A percentile compares a stretch with the other conserved stretches of the same genome.
Evolutionary conservation across 2,329 filamentous ascomycete genomes (phyloP).

Genomic region (Aspergillus chevalieri): DNA sequence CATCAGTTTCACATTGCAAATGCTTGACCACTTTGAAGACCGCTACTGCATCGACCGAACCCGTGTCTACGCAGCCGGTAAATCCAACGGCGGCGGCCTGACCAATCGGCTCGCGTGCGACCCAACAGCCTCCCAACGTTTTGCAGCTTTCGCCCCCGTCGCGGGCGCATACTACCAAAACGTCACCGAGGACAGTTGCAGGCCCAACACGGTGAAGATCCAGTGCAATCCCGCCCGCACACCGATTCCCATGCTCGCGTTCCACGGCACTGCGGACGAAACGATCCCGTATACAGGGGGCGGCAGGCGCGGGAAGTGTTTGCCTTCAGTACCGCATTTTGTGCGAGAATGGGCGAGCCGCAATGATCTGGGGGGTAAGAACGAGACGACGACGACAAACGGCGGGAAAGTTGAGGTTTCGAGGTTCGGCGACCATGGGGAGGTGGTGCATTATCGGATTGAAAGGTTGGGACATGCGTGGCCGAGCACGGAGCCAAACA

Average conservation of each 20-base stretch:
- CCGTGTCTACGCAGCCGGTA: conserved; percentile 45
- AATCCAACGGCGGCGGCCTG: conserved; percentile 52
- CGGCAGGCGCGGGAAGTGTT: conserved; percentile 9
- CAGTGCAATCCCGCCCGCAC: conserved; percentile 22
- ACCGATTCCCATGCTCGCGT: conserved; percentile 25
- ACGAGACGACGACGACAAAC: conserved; percentile 3
- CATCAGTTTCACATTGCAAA: conserved; percentile 40
- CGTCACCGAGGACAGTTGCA: conserved; percentile 11
- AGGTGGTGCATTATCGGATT: conserved; percentile 13
- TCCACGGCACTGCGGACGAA: conserved; percentile 17
- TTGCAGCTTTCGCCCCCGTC: conserved; percentile 48
- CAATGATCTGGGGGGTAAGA: conserved; percentile 16
- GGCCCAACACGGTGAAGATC: conserved; percentile 10
- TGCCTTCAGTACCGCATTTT: conserved; percentile 17
- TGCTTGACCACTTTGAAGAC: conserved; percentile 34
- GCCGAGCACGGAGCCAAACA: conserved; percentile 14
- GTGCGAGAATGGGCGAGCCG: conserved; percentile 16
- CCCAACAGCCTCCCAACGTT: conserved; percentile 32
- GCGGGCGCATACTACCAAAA: conserved; percentile 42
- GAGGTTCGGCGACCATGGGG: neutral
- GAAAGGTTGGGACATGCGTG: conserved; percentile 13
- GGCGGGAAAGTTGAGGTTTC: conserved; percentile 5
- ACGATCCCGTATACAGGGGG: conserved; percentile 39
- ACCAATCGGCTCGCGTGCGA: conserved; percentile 45
- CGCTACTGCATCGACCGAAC: conserved; percentile 42